These are phyloP conservation scores for Danielia oregonensis DNA, from an alignment of 805 yeast species.

Conservation along the genomic window DNA sequence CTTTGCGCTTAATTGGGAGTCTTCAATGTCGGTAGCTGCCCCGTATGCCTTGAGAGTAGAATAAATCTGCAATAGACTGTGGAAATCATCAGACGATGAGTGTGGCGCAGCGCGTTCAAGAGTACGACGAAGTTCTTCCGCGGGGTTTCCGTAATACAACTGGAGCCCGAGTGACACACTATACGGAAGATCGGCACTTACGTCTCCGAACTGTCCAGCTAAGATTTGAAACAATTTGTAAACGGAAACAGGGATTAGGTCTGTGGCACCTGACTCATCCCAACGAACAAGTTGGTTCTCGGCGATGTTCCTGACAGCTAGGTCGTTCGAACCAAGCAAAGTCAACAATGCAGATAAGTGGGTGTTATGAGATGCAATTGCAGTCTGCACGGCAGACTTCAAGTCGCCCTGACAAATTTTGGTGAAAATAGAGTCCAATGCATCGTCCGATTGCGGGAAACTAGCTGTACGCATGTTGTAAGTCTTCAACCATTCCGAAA, in stretches of 20 bases:
- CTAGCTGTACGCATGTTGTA: too few species aligned
- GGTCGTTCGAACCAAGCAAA: conserved; percentile 67
- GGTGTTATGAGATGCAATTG: conserved; percentile 57
- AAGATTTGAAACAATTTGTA: conserved; percentile 62
- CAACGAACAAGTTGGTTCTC: conserved; percentile 61
- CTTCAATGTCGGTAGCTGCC: conserved; percentile 6
- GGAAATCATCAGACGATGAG: neutral
- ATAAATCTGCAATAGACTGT: conserved; percentile 18
- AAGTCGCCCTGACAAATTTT: conserved; percentile 53
- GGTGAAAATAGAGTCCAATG: conserved; percentile 50
- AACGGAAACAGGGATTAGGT: conserved; percentile 50
- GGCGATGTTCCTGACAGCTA: conserved; percentile 53
- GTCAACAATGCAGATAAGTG: conserved; percentile 73
- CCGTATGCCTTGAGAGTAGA: conserved; percentile 5
- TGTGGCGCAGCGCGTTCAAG: conserved; percentile 1
- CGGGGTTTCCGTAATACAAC: conserved; percentile 57
- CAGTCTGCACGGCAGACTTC: conserved; percentile 56
- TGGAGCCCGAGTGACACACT: conserved; percentile 53
- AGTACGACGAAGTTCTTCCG: conserved; percentile 6
- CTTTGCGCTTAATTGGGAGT: conserved; percentile 28
- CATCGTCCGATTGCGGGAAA: conserved; percentile 36
- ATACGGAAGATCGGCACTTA: conserved; percentile 59
- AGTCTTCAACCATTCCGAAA: conserved; percentile 56
- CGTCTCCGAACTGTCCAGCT: conserved; percentile 45
- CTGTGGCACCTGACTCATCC: conserved; percentile 42